These are phyloP conservation scores for Vitis labrusca DNA, from an alignment of 164 flowering plant species.

Conservation along the genomic window DNA sequence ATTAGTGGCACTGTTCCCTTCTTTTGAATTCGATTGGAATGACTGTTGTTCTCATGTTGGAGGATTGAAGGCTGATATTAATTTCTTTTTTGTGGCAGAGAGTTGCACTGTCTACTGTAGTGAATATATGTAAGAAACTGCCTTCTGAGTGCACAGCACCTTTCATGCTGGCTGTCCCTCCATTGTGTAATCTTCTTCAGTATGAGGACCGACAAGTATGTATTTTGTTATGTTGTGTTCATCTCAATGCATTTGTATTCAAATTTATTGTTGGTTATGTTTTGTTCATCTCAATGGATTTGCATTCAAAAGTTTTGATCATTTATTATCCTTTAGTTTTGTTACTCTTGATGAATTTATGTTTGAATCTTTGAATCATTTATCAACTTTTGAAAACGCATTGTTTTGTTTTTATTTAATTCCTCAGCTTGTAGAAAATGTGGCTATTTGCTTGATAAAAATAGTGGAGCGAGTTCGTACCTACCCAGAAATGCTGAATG, in stretches of 20 bases:
- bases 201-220: constrained; percentile 84
- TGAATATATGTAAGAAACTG: constrained; percentile 81
- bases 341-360: too few species aligned
- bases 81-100: constrained; percentile 45
- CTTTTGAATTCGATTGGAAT: background rate
- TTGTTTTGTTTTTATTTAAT: constrained; percentile 7
- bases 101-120: constrained; percentile 73
- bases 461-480: constrained; percentile 49
- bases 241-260: background rate
- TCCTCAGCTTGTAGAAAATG: constrained; percentile 81
- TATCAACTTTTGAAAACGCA: background rate
- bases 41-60: too few species aligned
- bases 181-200: constrained; percentile 80
- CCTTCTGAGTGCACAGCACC: constrained; percentile 56
- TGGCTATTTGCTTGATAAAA: constrained; percentile 63
- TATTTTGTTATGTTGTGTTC: background rate
- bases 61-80: background rate
- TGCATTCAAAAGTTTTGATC: too few species aligned
- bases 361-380: too few species aligned
- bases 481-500: constrained; percentile 61
- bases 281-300: too few species aligned
- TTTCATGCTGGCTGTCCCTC: constrained; percentile 84
- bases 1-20: background rate
- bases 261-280: too few species aligned
- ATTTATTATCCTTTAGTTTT: too few species aligned